These are phyloP conservation scores for Pestalotiopsis fici DNA, from an alignment of 2,329 filamentous ascomycete genomes.

Conservation along the genomic window DNA sequence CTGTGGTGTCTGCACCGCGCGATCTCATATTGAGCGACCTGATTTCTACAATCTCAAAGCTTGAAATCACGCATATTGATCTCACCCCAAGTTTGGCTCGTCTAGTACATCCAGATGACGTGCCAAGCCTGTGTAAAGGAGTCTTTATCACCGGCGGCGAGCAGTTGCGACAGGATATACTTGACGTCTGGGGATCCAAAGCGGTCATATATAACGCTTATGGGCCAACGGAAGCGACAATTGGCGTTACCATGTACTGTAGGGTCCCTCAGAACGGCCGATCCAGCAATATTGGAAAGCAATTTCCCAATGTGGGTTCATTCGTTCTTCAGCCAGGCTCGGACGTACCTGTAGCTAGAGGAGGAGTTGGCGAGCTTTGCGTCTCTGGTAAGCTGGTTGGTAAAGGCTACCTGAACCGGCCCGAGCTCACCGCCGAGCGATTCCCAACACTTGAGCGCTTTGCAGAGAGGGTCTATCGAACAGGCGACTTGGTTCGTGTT, in stretches of 20 bases:
- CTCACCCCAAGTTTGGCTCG: slow-evolving; percentile 85
- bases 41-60: slow-evolving; percentile 66
- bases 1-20: slow-evolving; percentile 77
- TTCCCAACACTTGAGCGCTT: slow-evolving; percentile 67
- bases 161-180: slow-evolving; percentile 82
- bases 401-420: slow-evolving; percentile 82
- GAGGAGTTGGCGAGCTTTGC: slow-evolving; percentile 84
- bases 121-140: slow-evolving; percentile 76
- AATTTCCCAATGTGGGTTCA: slow-evolving; percentile 85
- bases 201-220: slow-evolving; percentile 90
- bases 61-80: slow-evolving; percentile 87
- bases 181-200: slow-evolving; percentile 80
- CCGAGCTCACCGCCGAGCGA: slow-evolving; percentile 73
- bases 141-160: slow-evolving; percentile 95
- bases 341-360: slow-evolving; percentile 70
- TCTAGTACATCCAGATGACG: slow-evolving; percentile 75
- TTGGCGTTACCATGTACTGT: slow-evolving; percentile 89
- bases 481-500: slow-evolving; percentile 83
- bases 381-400: slow-evolving; percentile 86
- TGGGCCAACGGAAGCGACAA: slow-evolving; percentile 89
- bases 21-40: slow-evolving; percentile 87
- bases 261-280: slow-evolving; percentile 76
- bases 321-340: slow-evolving; percentile 75
- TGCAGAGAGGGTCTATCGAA: slow-evolving; percentile 74
- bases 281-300: slow-evolving; percentile 83